phyloP scores from a whole-genome alignment of 2,329 filamentous ascomycete genomes.

The Cryphonectria carpinicola region DNA sequence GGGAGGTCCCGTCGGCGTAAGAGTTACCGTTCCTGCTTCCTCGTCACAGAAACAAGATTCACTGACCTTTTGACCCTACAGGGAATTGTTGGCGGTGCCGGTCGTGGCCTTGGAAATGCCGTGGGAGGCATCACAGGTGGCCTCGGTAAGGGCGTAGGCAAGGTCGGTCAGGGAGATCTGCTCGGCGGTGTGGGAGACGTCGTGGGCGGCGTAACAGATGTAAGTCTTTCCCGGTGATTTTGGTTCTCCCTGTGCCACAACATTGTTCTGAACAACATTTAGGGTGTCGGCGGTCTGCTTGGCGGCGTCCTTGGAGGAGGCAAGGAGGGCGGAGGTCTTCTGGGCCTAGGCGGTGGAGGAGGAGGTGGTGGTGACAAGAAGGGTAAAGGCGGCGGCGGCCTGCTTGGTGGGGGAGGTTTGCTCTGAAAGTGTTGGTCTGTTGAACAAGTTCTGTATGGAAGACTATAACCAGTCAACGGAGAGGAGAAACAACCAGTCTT shows the following conservation, averaged over 20 bases:
- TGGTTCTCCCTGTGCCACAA: background rate
- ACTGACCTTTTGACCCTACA: background rate
- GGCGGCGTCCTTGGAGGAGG: conserved; percentile 26
- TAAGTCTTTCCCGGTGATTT: background rate
- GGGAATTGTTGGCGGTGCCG: conserved; percentile 27
- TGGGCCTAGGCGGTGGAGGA: conserved; percentile 22
- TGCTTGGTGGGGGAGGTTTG: conserved; percentile 21
- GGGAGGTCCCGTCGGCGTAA: conserved; percentile 26
- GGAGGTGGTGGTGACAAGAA: conserved; percentile 20
- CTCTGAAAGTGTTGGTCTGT: background rate
- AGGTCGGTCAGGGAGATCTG: conserved; percentile 23
- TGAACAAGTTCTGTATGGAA: conserved; percentile 5
- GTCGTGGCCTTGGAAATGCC: conserved; percentile 24
- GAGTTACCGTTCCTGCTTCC: background rate
- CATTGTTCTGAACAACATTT: background rate
- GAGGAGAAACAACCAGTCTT: background rate
- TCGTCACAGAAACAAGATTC: background rate
- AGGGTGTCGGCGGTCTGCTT: conserved; percentile 26
- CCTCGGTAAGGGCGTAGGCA: conserved; percentile 27
- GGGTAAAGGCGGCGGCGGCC: conserved; percentile 23
- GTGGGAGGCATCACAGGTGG: conserved; percentile 28
- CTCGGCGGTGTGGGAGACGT: conserved; percentile 29
- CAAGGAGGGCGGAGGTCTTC: conserved; percentile 14
- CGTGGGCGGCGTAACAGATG: conserved; percentile 27
- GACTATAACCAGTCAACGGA: background rate